Evolutionary conservation across 2,329 filamentous ascomycete species (phyloP).

Genomic region (Whalleya microplaca): DNA sequence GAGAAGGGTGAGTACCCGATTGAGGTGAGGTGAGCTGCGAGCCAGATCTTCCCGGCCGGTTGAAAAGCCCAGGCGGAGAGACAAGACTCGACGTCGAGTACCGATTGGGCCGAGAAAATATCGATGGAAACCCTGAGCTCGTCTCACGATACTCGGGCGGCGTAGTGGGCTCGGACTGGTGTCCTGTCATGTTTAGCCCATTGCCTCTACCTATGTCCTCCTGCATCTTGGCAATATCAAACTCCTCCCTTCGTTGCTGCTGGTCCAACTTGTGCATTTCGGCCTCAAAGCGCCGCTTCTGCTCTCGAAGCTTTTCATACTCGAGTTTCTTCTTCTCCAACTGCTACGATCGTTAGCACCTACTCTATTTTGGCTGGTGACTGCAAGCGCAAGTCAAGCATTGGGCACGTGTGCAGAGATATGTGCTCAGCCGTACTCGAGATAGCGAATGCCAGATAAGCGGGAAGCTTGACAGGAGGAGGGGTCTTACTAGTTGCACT

Average conservation of each 20-base stretch:
- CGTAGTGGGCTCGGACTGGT: slow-evolving; percentile 93
- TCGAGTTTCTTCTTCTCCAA: slow-evolving; percentile 93
- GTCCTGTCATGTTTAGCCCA: slow-evolving; percentile 61
- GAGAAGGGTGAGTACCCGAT: slow-evolving; percentile 60
- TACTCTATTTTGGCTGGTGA: slow-evolving; percentile 9
- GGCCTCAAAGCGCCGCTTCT: slow-evolving; percentile 85
- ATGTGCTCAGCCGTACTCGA: slow-evolving; percentile 4
- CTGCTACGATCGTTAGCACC: slow-evolving; percentile 55
- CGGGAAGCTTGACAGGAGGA: slow-evolving; percentile 9
- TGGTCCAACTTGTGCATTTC: slow-evolving; percentile 90
- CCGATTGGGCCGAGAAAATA: slow-evolving; percentile 82
- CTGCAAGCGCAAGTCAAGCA: slow-evolving; percentile 3
- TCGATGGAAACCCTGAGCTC: slow-evolving; percentile 70
- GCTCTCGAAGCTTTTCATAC: slow-evolving; percentile 88
- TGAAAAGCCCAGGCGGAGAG: slow-evolving; percentile 76
- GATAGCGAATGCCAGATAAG: background rate
- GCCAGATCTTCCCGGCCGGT: slow-evolving; percentile 74
- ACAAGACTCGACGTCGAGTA: slow-evolving; percentile 89
- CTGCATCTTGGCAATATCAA: slow-evolving; percentile 83
- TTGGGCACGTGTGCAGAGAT: slow-evolving; percentile 6
- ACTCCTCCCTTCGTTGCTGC: slow-evolving; percentile 80
- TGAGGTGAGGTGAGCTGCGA: slow-evolving; percentile 82
- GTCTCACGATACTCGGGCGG: slow-evolving; percentile 88
- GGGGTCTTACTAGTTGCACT: slow-evolving; percentile 74
- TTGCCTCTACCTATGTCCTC: slow-evolving; percentile 69